Evolutionary conservation across 495 filamentous ascomycete genomes (phyloP).

Genomic region (Glarea lozoyensis): DNA sequence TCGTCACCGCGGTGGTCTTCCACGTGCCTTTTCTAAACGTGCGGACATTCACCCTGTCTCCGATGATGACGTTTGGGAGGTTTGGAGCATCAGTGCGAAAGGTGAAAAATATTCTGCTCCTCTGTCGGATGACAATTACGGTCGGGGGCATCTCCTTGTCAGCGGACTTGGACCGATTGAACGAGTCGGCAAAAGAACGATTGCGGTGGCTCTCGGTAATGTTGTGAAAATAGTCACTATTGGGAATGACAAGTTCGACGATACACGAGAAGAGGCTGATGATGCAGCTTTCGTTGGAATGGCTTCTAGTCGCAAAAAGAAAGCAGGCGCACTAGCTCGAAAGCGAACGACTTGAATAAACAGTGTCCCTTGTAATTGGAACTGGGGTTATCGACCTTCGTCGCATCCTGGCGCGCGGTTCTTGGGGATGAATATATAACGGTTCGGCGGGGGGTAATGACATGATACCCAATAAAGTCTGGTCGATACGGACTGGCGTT

Average conservation of each 20-base stretch:
- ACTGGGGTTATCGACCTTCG: no score
- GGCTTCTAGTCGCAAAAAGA: slow-evolving; percentile 7
- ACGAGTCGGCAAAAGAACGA: slow-evolving; percentile 44
- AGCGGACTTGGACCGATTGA: slow-evolving; percentile 49
- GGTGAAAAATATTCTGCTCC: slow-evolving; percentile 23
- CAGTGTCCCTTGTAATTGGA: no score
- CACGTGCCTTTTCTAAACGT: background rate
- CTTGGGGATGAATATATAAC: no score
- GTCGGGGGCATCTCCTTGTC: slow-evolving; percentile 42
- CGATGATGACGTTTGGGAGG: slow-evolving; percentile 48
- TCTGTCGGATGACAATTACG: slow-evolving; percentile 25
- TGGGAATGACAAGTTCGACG: slow-evolving; percentile 50
- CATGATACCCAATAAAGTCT: no score
- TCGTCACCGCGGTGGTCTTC: background rate
- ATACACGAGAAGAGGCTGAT: background rate
- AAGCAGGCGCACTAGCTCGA: background rate
- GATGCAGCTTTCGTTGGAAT: slow-evolving; percentile 13
- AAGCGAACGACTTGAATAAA: background rate
- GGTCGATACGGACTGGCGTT: no score
- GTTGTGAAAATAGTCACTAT: slow-evolving; percentile 55
- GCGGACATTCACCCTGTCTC: background rate
- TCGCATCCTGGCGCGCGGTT: background rate
- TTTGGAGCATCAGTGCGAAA: slow-evolving; percentile 48
- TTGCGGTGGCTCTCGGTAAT: slow-evolving; percentile 60
- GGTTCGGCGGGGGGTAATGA: no score